Evolutionary conservation across 805 yeast genomes (phyloP).

Genomic region (Zygosaccharomyces kombuchaensis): DNA sequence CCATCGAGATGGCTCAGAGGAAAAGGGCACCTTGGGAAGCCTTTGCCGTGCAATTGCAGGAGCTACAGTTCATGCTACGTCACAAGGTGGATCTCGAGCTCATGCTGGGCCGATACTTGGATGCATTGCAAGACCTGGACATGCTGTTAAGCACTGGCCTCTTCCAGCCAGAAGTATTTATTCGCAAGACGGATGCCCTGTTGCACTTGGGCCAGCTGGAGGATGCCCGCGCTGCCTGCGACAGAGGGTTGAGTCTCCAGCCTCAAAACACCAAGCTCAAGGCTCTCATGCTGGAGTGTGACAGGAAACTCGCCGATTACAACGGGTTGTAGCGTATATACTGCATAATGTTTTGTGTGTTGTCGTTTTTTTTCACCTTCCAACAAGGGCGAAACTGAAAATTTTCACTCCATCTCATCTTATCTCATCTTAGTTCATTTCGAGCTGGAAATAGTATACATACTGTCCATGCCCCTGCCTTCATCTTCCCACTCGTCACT

Average conservation of each 20-base stretch:
- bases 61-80: conserved; percentile 59
- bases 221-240: conserved; percentile 61
- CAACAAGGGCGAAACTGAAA: neutral
- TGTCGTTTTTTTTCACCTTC: neutral
- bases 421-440: neutral
- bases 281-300: conserved; percentile 25
- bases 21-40: conserved; percentile 71
- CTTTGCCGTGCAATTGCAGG: conserved; percentile 68
- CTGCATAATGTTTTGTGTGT: neutral
- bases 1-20: conserved; percentile 56
- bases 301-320: conserved; percentile 27
- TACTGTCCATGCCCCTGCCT: conserved; percentile 14
- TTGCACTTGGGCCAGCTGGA: conserved; percentile 57
- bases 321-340: conserved; percentile 21
- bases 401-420: neutral
- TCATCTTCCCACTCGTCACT: conserved; percentile 7
- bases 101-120: conserved; percentile 48
- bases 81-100: conserved; percentile 68
- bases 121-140: conserved; percentile 68
- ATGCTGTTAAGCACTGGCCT: conserved; percentile 56
- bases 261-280: conserved; percentile 43
- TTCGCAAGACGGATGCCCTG: conserved; percentile 64
- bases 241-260: conserved; percentile 66
- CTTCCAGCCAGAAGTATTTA: conserved; percentile 62
- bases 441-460: neutral